phyloP scores from a whole-genome alignment of 176 grass and related monocot genomes.

The Ampelocalamus luodianensis region DNA sequence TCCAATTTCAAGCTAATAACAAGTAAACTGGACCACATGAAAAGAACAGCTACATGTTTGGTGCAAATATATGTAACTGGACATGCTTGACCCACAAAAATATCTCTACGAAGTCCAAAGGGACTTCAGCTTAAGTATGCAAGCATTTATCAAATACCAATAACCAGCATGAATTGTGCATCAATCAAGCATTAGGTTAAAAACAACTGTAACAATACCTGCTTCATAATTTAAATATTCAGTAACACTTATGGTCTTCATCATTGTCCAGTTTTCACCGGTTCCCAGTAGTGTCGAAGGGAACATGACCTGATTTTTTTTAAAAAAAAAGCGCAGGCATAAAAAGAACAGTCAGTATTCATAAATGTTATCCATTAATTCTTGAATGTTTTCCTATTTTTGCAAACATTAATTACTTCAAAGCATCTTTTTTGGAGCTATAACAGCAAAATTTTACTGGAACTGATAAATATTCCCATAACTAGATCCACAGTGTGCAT shows the following conservation, averaged over 20 bases:
- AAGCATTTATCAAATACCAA: conserved; percentile 12
- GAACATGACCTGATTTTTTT: too few species aligned
- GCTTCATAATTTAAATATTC: conserved; percentile 99
- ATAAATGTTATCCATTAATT: background rate
- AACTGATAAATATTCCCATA: conserved; percentile 1
- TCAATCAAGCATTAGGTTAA: background rate
- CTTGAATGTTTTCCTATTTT: background rate
- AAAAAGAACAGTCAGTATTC: conserved; percentile 2
- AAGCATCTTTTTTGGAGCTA: background rate
- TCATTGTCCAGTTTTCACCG: conserved; percentile 98
- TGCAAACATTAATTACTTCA: background rate
- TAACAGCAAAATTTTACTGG: background rate
- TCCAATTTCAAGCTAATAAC: conserved; percentile 30
- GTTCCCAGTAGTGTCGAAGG: too few species aligned
- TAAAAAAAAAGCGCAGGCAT: background rate
- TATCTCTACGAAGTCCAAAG: conserved; percentile 12
- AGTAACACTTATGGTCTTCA: conserved; percentile 98
- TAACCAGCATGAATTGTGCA: background rate
- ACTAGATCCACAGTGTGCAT: background rate
- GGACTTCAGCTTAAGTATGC: conserved; percentile 14
- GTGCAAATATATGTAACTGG: conserved; percentile 9
- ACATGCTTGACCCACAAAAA: conserved; percentile 23
- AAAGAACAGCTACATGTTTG: conserved; percentile 1
- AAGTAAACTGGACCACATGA: conserved; percentile 1
- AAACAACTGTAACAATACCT: conserved; percentile 52